phyloP scores from a whole-genome alignment of 345 rosid species.

The Schrenkiella parvula region DNA sequence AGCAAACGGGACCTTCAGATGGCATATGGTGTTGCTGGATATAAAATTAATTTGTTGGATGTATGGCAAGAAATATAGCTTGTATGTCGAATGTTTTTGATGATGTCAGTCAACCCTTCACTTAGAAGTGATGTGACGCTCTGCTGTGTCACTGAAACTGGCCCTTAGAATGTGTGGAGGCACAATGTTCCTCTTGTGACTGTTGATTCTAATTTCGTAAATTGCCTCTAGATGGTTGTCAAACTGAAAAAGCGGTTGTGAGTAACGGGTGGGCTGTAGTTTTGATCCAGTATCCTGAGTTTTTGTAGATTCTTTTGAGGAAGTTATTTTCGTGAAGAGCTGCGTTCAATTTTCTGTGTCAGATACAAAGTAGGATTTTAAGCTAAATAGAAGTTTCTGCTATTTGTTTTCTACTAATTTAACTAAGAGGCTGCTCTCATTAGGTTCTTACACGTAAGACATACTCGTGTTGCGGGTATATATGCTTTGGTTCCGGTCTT shows the following conservation, averaged over 20 bases:
- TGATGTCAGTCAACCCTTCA: neutral
- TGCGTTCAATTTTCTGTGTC: neutral
- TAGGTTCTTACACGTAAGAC: neutral
- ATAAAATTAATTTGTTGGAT: neutral
- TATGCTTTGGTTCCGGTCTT: neutral
- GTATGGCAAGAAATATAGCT: neutral
- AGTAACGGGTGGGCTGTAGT: neutral
- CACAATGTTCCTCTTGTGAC: neutral
- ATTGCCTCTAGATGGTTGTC: neutral
- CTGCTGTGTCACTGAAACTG: neutral
- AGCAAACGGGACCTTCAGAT: neutral
- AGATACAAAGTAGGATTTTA: neutral
- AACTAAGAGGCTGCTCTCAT: neutral
- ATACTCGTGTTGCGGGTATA: neutral
- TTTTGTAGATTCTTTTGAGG: neutral
- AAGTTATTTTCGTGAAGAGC: neutral
- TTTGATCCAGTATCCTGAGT: neutral
- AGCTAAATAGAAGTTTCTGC: neutral
- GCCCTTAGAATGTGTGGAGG: neutral
- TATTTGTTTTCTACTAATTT: neutral
- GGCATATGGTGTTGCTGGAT: neutral
- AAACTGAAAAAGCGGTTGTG: neutral
- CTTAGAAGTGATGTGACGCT: neutral
- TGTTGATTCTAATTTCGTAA: neutral
- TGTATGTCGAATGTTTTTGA: neutral